phyloP scores from a whole-genome alignment of 148 eudicot genomes.

The Dianthus caryophyllus region DNA sequence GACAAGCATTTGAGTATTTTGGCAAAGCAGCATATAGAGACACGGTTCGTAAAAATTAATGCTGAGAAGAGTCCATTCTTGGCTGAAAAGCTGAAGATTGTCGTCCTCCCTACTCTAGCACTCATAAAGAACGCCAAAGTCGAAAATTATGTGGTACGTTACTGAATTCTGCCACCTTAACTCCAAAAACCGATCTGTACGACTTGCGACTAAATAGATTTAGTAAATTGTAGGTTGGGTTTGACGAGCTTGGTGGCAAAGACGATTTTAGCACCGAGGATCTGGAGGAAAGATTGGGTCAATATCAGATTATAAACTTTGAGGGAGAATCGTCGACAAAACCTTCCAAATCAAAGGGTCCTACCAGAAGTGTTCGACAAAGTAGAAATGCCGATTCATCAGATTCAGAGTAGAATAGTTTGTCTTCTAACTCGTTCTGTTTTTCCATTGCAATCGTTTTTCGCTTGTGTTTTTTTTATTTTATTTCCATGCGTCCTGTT shows the following conservation, averaged over 20 bases:
- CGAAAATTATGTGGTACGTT: slow-evolving; percentile 84
- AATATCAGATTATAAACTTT: slow-evolving; percentile 56
- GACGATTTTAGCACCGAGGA: slow-evolving; percentile 90
- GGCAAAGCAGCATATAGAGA: slow-evolving; percentile 91
- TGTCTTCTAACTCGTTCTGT: neutral
- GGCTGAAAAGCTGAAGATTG: slow-evolving; percentile 83
- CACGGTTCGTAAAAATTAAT: slow-evolving; percentile 76
- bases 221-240: slow-evolving; percentile 59
- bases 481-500: neutral
- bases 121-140: slow-evolving; percentile 86
- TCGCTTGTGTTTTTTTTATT: neutral
- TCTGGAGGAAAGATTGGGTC: slow-evolving; percentile 83
- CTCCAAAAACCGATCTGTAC: neutral
- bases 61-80: slow-evolving; percentile 96
- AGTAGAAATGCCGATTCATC: slow-evolving; percentile 26
- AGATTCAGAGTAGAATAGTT: slow-evolving; percentile 58
- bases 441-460: neutral
- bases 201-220: neutral
- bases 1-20: slow-evolving; percentile 80
- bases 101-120: slow-evolving; percentile 89
- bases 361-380: slow-evolving; percentile 66
- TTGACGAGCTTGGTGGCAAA: slow-evolving; percentile 83
- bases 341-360: slow-evolving; percentile 44
- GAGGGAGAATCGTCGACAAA: slow-evolving; percentile 85
- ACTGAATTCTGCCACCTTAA: neutral